phyloP scores from a whole-genome alignment of 1,284 basidiomycete genomes.

The Inonotus obliquus region DNA sequence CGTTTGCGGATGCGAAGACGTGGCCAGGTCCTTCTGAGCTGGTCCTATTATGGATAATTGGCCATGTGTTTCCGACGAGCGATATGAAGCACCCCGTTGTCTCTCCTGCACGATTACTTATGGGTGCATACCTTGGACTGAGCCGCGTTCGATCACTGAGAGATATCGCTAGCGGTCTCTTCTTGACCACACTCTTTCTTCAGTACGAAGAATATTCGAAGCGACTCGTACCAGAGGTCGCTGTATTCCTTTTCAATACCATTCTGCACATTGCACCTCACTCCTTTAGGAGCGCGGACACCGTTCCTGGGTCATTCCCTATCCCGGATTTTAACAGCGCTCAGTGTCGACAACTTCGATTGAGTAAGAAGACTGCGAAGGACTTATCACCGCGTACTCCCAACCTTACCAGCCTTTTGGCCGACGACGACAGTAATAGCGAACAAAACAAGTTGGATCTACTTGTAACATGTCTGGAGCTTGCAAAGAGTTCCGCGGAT shows the following conservation, averaged over 20 bases:
- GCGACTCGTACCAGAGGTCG: conserved; percentile 84
- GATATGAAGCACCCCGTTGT: conserved; percentile 91
- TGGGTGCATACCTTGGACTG: conserved; percentile 89
- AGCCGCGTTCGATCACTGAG: conserved; percentile 69
- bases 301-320: conserved; percentile 63
- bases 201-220: conserved; percentile 86
- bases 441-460: conserved; percentile 69
- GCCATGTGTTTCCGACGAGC: conserved; percentile 88
- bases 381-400: conserved; percentile 39
- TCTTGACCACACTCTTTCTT: conserved; percentile 79
- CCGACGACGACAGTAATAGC: conserved; percentile 27
- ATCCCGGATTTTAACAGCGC: conserved; percentile 65
- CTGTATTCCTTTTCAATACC: conserved; percentile 77
- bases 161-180: conserved; percentile 85
- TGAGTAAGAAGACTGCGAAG: conserved; percentile 40
- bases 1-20: conserved; percentile 65
- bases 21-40: conserved; percentile 89
- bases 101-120: conserved; percentile 82
- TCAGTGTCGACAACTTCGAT: conserved; percentile 35
- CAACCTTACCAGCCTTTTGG: conserved; percentile 43
- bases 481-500: conserved; percentile 66
- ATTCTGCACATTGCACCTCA: conserved; percentile 73
- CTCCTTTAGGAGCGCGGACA: conserved; percentile 39
- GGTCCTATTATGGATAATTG: conserved; percentile 75
- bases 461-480: conserved; percentile 54